Evolutionary conservation across 257 asterid species (phyloP), one percentile per base, ranked within the genome.

Genomic region (Orobanche coerulescens): DNA sequence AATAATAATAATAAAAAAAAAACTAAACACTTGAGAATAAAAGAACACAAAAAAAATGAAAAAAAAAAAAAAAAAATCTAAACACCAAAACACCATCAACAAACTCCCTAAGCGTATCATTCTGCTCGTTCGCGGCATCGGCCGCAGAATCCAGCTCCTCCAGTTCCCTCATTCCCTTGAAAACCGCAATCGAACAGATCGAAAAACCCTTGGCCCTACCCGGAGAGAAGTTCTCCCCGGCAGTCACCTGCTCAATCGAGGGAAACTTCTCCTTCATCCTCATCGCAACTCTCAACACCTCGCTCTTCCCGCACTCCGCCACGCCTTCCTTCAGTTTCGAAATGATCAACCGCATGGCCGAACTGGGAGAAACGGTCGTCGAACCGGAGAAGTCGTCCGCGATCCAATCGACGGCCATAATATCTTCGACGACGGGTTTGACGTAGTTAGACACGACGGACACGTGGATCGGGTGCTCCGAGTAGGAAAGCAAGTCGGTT

Each of bases 371-470:
- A 25, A 75, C 61, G 13, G 1, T 47, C 11, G 40, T 66, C 31
- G 78, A 5, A 1, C 79, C 84, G 16, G 71, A 23, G 34, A 73
- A 71, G 18, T 66, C 82, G 13, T 52, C 71, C 9, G 80, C 61
- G 4, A 79, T 34, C 94, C 94, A 87, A 64, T 87, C 95, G 28
- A 84, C 75, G 12, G 90, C 94, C 95, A 87, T 80, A 64, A 75
- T n/a, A 74, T 87, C 95, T 0, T 82, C 88, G 44, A 75, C 19
- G 12, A 78, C 43, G 2, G 90, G 85, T 31, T 6, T 71, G 59
- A 80, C 85, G 62, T 71, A 70, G 0, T 77, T 78, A 3, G 56
- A 33, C 31, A 78, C 94, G 15, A 80, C 84, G 46, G 80, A 51
- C 24, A 82, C 78, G 76, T 87, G 95, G 15, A 43, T 54, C 1